Evolutionary conservation across 768 basidiomycete genomes (phyloP), one percentile per base, ranked within the genome.

Genomic region (Leccinum disarticulatum): DNA sequence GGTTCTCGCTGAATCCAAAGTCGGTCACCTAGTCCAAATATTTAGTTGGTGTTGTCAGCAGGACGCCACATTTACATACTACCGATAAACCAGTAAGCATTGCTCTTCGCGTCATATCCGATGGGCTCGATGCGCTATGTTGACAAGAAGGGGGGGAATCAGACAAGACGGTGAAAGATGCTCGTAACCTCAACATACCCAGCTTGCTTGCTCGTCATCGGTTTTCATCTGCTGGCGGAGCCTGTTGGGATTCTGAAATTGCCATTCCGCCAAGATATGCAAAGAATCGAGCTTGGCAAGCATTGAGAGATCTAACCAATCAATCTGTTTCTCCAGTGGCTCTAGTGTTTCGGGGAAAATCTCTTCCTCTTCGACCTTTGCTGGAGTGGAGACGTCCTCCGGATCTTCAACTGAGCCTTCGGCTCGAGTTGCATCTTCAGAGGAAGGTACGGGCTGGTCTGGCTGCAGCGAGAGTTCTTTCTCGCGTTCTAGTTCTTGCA

Each of bases 71-170:
- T 35, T 22, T 8, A 36, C 77, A 38, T 74, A 89, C 89, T 81
- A 47, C 93, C 92, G 62, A 95, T 90, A 25, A 93, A 73, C 91
- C 91, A 93, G 68, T 93, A 94, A 0, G 88, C 86, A 70, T 93
- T 92, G 7, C 77, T 78, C 68, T 87, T 87, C 43, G 82, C 81
- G 66, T 94, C 93, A 64, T 90, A 92, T 6, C 93, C 93, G 61
- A 94, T 83, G 9, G 93, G 92, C 66, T 93, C 90, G 57, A 89
- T 85, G 27, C 93, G 87, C 93, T 95, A 58, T 41, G 52, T 69
- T 55, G 52, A 53, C 11, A 11, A 11, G n/a, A 52, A 33, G 41
- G 49, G 54, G 14, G 10, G 3, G 2, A 11, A 11, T 46, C 10
- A 46, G 43, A 46, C n/a, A 38, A 33, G 22, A 56, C 35, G 41